These are phyloP conservation scores for Apiospora hydei DNA, from an alignment of 2,329 filamentous ascomycete species.

Conservation along the genomic window DNA sequence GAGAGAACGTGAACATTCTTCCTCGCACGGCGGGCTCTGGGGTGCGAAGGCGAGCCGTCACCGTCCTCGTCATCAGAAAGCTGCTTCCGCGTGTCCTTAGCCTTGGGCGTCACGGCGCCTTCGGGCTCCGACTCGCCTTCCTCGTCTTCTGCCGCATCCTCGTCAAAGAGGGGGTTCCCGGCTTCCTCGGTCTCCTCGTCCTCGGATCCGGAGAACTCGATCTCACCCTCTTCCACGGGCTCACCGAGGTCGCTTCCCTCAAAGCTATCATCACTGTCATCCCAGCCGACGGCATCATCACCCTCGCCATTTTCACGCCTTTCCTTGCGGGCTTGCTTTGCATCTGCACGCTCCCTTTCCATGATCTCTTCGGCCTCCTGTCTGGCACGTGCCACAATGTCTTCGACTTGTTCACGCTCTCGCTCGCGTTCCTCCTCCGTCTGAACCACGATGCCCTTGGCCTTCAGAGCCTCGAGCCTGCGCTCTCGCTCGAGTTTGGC, in stretches of 20 bases:
- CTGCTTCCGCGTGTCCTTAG: conserved; percentile 39
- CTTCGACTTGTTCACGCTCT: conserved; percentile 84
- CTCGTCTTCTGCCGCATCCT: conserved; percentile 46
- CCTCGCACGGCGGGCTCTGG: conserved; percentile 49
- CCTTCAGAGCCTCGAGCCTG: conserved; percentile 76
- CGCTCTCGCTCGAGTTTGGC: conserved; percentile 79
- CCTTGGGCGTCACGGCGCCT: conserved; percentile 29
- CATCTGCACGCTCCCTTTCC: conserved; percentile 76
- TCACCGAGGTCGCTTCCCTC: conserved; percentile 53
- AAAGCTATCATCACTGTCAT: conserved; percentile 57
- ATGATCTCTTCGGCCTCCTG: conserved; percentile 81
- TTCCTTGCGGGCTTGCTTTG: conserved; percentile 67
- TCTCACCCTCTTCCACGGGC: conserved; percentile 46
- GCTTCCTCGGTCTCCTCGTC: conserved; percentile 44
- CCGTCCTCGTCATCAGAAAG: conserved; percentile 49
- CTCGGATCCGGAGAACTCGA: conserved; percentile 44
- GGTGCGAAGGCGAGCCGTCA: conserved; percentile 45
- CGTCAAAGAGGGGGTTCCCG: conserved; percentile 39
- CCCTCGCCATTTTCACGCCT: conserved; percentile 50
- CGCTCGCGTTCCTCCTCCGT: conserved; percentile 86
- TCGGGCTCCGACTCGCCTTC: conserved; percentile 41
- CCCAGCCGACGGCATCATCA: conserved; percentile 63
- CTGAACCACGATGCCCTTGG: conserved; percentile 81
- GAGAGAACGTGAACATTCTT: conserved; percentile 63
- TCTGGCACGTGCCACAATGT: conserved; percentile 85